Percentiles rank a stretch among this genome's conserved stretches.
Conservation (phyloP, 805 yeast genomes). For the Candida montana region DNA sequence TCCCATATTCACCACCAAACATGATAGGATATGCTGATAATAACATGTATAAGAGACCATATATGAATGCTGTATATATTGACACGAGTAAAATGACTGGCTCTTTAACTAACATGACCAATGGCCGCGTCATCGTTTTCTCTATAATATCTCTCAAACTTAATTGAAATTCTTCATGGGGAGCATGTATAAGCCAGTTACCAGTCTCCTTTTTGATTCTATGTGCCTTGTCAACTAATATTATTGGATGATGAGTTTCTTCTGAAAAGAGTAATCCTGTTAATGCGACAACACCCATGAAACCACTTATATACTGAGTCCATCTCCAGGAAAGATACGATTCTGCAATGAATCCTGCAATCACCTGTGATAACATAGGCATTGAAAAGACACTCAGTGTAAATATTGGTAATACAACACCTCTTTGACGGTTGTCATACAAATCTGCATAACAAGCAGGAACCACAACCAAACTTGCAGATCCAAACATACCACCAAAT, state of each 20-base stretch:
- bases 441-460: slow-evolving; percentile 87
- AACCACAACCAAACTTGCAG: slow-evolving; percentile 79
- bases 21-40: slow-evolving; percentile 74
- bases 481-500: slow-evolving; percentile 75
- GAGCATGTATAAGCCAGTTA: slow-evolving; percentile 79
- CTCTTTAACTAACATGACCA: slow-evolving; percentile 60
- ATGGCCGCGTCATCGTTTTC: slow-evolving; percentile 63
- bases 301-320: slow-evolving; percentile 68
- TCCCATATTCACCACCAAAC: slow-evolving; percentile 56
- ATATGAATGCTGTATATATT: slow-evolving; percentile 70
- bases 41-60: slow-evolving; percentile 71
- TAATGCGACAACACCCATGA: slow-evolving; percentile 44
- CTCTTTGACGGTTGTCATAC: slow-evolving; percentile 60
- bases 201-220: slow-evolving; percentile 60
- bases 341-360: slow-evolving; percentile 61
- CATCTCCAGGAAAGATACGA: slow-evolving; percentile 77
- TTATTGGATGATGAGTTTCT: slow-evolving; percentile 70
- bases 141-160: slow-evolving; percentile 53
- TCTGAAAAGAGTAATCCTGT: slow-evolving; percentile 40
- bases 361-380: slow-evolving; percentile 78
- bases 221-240: slow-evolving; percentile 61
- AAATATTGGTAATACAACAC: slow-evolving; percentile 70
- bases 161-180: slow-evolving; percentile 60
- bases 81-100: slow-evolving; percentile 68
- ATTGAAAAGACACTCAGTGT: slow-evolving; percentile 71